phyloP scores from a whole-genome alignment of 768 basidiomycete genomes.

The Podaxis pistillaris region DNA sequence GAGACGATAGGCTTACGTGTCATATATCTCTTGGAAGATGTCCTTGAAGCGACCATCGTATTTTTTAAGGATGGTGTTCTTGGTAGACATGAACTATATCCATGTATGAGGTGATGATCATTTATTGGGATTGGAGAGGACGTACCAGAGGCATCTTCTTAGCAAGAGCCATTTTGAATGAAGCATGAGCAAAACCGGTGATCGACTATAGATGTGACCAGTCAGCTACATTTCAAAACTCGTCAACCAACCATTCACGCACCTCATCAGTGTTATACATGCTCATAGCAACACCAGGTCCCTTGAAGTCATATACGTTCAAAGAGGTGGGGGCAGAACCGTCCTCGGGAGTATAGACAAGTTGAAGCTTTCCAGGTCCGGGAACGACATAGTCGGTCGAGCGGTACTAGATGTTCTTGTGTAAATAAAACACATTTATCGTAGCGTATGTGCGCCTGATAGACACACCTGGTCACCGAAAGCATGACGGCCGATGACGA shows the following conservation, averaged over 20 bases:
- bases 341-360: slow-evolving; percentile 82
- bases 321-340: slow-evolving; percentile 67
- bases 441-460: not conserved
- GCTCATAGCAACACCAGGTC: slow-evolving; percentile 87
- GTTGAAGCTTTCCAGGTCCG: slow-evolving; percentile 90
- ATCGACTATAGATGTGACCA: slow-evolving; percentile 62
- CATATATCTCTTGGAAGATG: slow-evolving; percentile 97
- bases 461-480: slow-evolving; percentile 85
- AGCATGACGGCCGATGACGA: slow-evolving; percentile 94
- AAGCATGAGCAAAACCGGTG: slow-evolving; percentile 92
- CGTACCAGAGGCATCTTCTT: slow-evolving; percentile 75
- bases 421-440: not conserved
- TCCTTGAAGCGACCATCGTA: slow-evolving; percentile 99
- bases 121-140: not conserved
- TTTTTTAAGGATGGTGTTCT: slow-evolving; percentile 96
- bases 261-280: slow-evolving; percentile 99
- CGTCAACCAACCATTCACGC: slow-evolving; percentile 3
- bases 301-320: slow-evolving; percentile 93
- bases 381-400: slow-evolving; percentile 92
- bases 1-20: slow-evolving; percentile 40
- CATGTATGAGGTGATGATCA: not conserved
- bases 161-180: slow-evolving; percentile 91
- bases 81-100: slow-evolving; percentile 89
- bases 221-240: not conserved
- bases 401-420: slow-evolving; percentile 61